phyloP scores from a whole-genome alignment of 2,329 filamentous ascomycete species.

The Tolypocladium amazonense region DNA sequence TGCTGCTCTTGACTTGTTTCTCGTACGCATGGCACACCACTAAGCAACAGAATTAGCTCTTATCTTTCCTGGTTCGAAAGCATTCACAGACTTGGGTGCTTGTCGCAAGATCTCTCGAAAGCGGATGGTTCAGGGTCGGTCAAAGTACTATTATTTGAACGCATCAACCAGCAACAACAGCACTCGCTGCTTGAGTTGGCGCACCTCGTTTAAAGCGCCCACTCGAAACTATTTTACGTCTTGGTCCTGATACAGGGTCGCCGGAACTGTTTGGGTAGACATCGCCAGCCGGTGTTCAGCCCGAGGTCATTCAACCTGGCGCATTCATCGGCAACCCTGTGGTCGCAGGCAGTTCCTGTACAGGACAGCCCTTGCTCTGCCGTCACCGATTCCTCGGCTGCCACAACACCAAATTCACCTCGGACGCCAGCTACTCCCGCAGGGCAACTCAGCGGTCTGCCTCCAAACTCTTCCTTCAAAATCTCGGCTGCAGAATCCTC shows the following conservation, averaged over 20 bases:
- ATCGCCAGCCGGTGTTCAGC: slow-evolving; percentile 20
- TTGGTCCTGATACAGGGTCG: not conserved
- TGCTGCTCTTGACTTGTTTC: not conserved
- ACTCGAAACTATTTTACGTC: too few species aligned
- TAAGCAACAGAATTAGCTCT: not conserved
- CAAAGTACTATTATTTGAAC: not conserved
- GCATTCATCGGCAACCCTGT: slow-evolving; percentile 19
- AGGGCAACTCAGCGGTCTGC: slow-evolving; percentile 14
- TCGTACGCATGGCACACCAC: not conserved
- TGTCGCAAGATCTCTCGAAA: not conserved
- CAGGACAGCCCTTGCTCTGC: slow-evolving; percentile 21
- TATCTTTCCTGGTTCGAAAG: not conserved
- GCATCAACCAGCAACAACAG: not conserved
- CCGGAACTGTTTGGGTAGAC: slow-evolving; percentile 24
- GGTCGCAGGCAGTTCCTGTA: slow-evolving; percentile 20
- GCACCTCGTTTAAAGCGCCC: too few species aligned
- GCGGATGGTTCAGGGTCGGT: not conserved
- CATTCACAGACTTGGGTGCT: not conserved
- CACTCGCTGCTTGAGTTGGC: not conserved
- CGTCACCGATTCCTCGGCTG: slow-evolving; percentile 20
- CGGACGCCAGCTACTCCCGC: slow-evolving; percentile 22
- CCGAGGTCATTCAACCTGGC: slow-evolving; percentile 20
- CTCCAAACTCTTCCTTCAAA: slow-evolving; percentile 11
- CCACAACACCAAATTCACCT: slow-evolving; percentile 22
- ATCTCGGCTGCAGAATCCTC: slow-evolving; percentile 10